phyloP scores from a whole-genome alignment of 345 rosid species.

The Salix caprea region DNA sequence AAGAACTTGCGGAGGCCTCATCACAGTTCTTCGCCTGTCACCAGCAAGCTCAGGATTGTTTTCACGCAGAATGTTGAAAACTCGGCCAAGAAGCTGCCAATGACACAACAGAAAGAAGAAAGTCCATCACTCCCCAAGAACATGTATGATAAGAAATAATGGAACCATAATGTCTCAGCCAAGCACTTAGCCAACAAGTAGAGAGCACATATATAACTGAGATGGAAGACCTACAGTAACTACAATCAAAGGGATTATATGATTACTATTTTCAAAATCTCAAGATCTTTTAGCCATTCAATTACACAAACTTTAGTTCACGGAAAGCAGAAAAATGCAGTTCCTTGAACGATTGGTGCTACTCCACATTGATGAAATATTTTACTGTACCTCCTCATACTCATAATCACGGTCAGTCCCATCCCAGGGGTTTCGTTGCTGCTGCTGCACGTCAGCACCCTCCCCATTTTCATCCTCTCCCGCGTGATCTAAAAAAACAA shows the following conservation, averaged over 20 bases:
- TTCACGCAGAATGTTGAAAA: conserved; percentile 84
- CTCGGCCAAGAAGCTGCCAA: conserved; percentile 84
- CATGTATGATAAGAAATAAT: background rate
- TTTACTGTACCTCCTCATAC: conserved; percentile 70
- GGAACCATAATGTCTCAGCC: background rate
- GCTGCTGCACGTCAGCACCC: conserved; percentile 29
- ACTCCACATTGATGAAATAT: background rate
- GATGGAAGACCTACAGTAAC: background rate
- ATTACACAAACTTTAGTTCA: background rate
- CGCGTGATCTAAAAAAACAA: conserved; percentile 34
- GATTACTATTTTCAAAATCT: background rate
- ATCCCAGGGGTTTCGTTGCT: conserved; percentile 80
- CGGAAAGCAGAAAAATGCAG: background rate
- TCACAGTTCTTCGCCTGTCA: conserved; percentile 93
- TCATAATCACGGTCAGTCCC: conserved; percentile 84
- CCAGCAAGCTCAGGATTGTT: conserved; percentile 94
- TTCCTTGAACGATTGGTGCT: background rate
- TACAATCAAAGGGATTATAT: background rate
- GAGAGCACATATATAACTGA: background rate
- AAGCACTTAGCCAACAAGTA: background rate
- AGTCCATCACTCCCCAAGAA: background rate
- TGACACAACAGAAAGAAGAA: background rate
- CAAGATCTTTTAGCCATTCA: background rate
- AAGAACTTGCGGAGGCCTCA: conserved; percentile 98
- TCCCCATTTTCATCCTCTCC: conserved; percentile 62